Evolutionary conservation across 176 grass and related monocot species (phyloP), one percentile per base, ranked within the genome.

Genomic region (Oryza brachyantha): DNA sequence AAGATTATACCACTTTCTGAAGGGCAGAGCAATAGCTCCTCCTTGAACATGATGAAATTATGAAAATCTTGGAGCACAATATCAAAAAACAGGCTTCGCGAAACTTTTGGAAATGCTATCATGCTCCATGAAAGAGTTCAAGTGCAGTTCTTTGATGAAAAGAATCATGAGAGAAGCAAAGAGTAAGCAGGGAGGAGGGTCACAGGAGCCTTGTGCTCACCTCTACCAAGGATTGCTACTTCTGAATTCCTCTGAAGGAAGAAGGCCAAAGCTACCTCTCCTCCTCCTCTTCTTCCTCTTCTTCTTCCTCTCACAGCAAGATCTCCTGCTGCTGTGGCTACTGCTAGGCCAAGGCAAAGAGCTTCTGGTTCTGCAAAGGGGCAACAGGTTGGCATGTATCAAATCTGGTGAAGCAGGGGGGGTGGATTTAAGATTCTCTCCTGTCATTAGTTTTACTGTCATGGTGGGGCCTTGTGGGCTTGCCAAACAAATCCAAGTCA

Each of bases 371-470:
- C 8, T 88, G 68, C 74, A 35, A 66, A 68, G 83, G 84, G 84
- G 76, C 84, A 87, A 58, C 81, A 78, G 73, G 34, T 85, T 76
- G 70, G 83, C 83, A 85, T 89, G 87, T 81, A 78, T 85, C 87
- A 85, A 85, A 81, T 89, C 87, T 89, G 79, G 73, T 66, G 86
- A 79, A 70, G 83, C 82, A 85, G 72, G 55, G 17, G 14, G 52
- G 50, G 48, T 50, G 59, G 74, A 79, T 92, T 85, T 92, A 92
- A 92, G 90, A 92, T 92, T 83, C 79, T 91, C 75, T 27, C 75
- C 31, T 79, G 77, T 79, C 90, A 92, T 85, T 73, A 76, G 79
- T 81, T 88, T 75, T 89, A 66, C 82, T 85, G 82, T 89, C 77
- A 85, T 31, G 79, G 83, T 92, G 75, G 79, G 10, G 29, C 70